These are phyloP conservation scores for Oryza nivara DNA, from an alignment of 176 grass and related monocot genomes.

Conservation along the genomic window DNA sequence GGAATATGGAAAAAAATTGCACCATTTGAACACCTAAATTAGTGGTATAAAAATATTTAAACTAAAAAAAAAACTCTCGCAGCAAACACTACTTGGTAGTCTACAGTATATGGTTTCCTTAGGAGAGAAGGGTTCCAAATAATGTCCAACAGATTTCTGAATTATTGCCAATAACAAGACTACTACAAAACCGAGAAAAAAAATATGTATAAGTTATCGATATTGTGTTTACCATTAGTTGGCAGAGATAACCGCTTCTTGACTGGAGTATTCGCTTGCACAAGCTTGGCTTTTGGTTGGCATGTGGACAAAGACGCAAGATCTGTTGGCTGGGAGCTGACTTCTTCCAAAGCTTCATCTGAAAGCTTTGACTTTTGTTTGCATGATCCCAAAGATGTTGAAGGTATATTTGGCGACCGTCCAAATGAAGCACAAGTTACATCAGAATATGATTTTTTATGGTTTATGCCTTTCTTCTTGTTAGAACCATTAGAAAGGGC, in stretches of 20 bases:
- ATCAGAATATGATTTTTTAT: slow-evolving; percentile 70
- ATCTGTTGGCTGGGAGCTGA: slow-evolving; percentile 58
- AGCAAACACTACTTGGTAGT: slow-evolving; percentile 2
- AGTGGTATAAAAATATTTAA: background rate
- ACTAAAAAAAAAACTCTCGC: background rate
- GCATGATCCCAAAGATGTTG: slow-evolving; percentile 56
- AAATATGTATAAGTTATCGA: background rate
- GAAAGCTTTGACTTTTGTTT: slow-evolving; percentile 53
- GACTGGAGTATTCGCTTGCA: slow-evolving; percentile 46
- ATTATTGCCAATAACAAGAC: slow-evolving; percentile 4
- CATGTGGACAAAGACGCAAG: slow-evolving; percentile 40
- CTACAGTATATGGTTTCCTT: slow-evolving; percentile 12
- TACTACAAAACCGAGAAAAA: background rate
- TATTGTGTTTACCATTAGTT: slow-evolving; percentile 53
- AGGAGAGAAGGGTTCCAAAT: background rate
- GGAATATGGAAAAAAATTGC: background rate
- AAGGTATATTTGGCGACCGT: slow-evolving; percentile 46
- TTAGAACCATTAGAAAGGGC: slow-evolving; percentile 38
- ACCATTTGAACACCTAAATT: slow-evolving; percentile 1
- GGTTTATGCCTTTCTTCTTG: slow-evolving; percentile 53
- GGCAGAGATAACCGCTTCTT: slow-evolving; percentile 79
- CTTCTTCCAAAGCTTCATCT: slow-evolving; percentile 68
- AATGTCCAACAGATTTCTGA: background rate
- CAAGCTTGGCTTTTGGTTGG: slow-evolving; percentile 63
- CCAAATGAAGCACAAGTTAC: slow-evolving; percentile 63